Evolutionary conservation across 139 green algal species (phyloP), one percentile per base, ranked within the genome.

Genomic region (Desmodesmus armatus): DNA sequence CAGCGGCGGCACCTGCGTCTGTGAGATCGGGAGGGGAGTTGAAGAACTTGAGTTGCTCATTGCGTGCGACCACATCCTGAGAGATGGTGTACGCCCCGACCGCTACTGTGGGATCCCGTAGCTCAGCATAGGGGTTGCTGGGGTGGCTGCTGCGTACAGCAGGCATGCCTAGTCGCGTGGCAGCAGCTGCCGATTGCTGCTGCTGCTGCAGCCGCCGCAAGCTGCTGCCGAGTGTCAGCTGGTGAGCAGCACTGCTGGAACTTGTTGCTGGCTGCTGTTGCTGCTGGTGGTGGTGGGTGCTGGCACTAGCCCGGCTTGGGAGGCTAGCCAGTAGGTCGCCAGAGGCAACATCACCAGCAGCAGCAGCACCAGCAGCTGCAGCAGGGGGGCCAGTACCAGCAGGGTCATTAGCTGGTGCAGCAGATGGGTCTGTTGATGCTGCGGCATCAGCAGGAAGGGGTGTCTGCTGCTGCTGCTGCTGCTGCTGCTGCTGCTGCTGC

Each of bases 81-180:
- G 76, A 55, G 41, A 82, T 82, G 76, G 55, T 71, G 33, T 82
- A 60, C 1, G 40, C n/a, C 1, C 25, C 3, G 13, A 31, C 55
- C 35, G 37, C 55, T 44, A 55, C 76, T 5, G 76, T 40, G 17
- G 76, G 76, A 25, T 82, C 76, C 3, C 62, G 76, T 4, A 82
- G 25, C 11, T 41, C 39, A 5, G 76, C 76, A 43, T 82, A 82
- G 11, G 40, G 27, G 41, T 72, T 55, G 69, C 39, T 77, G 66
- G 3, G 43, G 66, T 17, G n/a, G 58, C 58, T 49, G 66, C 66
- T 74, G 66, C n/a, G n/a, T 17, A 33, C 60, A 55, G 47, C 47
- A 55, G 47, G 47, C 7, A 55, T n/a, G n/a, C n/a, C n/a, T n/a
- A n/a, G n/a, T n/a, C 47, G 13, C 9, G 47, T 35, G 35, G 35